Evolutionary conservation across 2,329 filamentous ascomycete genomes (phyloP), one percentile per base, ranked within the genome.

Genomic region (Nakataea oryzae): DNA sequence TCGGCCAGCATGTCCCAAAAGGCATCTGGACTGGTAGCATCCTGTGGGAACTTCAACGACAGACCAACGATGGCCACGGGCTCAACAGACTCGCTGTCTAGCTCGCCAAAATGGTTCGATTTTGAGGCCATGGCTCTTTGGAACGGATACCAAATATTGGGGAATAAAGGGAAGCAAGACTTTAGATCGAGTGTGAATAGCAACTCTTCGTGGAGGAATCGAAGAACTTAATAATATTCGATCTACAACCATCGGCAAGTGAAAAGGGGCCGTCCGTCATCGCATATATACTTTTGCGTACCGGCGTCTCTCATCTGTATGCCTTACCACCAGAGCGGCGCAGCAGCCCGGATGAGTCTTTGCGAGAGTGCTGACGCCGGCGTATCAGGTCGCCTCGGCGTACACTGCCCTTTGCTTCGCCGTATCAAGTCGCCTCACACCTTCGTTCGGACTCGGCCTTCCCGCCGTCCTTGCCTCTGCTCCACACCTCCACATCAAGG

Each of bases 31-130:
- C 68, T 70, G 1, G 64, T 70, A 2, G 71, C 70, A 54, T 66
- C 68, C 9, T 74, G 73, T 0, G 74, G 72, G n/a, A 76, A 74
- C 26, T 74, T 70, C 63, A 74, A 75, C 14, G 69, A 71, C 12
- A 69, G 69, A 56, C 75, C 75, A 55, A 77, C 65, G 24, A 77
- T 69, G 26, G 74, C 76, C 57, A 78, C 29, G 59, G 59, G 59
- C 13, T 34, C 59, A 13, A 32, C 56, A n/a, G 21, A 17, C 7
- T 50, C 41, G 21, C 41, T n/a, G 41, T 50, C 41, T 9, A 50
- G 3, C 41, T 50, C 41, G 41, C 41, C 41, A 24, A n/a, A 50
- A 11, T 1, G 17, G 21, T n/a, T n/a, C 21, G 41, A n/a, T 6
- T 17, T 13, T 3, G 41, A 50, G 21, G 41, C 41, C 41, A 50